Base-by-base conservation (phyloP, 345 rosid genomes). In the Excoecaria cochinchinensis region DNA sequence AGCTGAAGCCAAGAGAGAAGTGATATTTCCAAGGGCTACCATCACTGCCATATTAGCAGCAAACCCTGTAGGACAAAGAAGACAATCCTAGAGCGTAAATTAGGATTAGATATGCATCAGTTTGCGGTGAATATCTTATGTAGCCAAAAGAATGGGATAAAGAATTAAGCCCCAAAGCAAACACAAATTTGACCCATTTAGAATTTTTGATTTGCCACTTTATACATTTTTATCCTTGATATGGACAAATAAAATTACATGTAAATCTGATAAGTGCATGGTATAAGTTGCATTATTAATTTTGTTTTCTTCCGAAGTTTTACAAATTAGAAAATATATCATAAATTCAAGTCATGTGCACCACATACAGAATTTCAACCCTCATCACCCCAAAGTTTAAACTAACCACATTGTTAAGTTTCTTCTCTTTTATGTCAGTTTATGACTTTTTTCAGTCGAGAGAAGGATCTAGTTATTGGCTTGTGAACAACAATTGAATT, bases 21-120 rank as follows among this genome's bases (percentile, higher is more conserved):
- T 85, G 76, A 92, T 81, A 77, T 84, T 91, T 83, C 98, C 99
- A 74, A 95, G 80, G 24, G 97, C 91, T 73, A 95, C 99, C 95
- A 95, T 88, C 68, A 85, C 79, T 66, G 99, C 97, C 99, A 90
- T 91, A 81, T 95, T 95, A 53, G 99, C 98, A 72, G 99, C 81
- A 88, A 91, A 95, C 24, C 99, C 99, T 78, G 95, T 87, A 70
- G 99, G 98, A 86, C 99, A 95, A 73, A 92, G 96, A 87, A 95
- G 97, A 86, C 97, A 92, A 69, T 95, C 99, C 99, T 92, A 80
- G 65, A 70, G 55, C 70, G 78, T 77, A 81, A 77, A 85, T 77
- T 65, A 63, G 77, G 74, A 73, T 75, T 72, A 74, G 77, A 44
- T 69, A 72, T 52, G 55, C 74, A 84, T 80, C 74, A 82, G 79